Conservation (phyloP, 805 yeast genomes). For the Ogataea populi-albae region DNA sequence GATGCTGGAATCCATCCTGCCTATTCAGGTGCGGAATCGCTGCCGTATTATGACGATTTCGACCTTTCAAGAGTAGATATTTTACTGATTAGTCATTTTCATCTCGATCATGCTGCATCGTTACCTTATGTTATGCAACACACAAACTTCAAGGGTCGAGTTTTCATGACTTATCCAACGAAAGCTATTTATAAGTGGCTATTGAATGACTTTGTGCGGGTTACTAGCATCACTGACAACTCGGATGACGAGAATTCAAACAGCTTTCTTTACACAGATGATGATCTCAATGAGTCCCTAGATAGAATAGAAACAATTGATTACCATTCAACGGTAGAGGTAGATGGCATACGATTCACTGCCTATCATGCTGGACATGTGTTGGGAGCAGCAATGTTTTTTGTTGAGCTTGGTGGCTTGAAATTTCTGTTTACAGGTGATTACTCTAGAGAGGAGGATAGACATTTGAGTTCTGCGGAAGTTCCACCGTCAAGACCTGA, state of each 20-base stretch:
- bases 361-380: constrained; percentile 99
- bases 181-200: constrained; percentile 98
- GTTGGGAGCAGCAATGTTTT: constrained; percentile 96
- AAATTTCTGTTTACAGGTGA: constrained; percentile 93
- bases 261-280: constrained; percentile 72
- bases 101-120: constrained; percentile 96
- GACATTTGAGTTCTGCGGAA: constrained; percentile 94
- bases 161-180: constrained; percentile 98
- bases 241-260: constrained; percentile 42
- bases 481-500: constrained; percentile 88
- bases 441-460: constrained; percentile 91
- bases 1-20: constrained; percentile 99
- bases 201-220: constrained; percentile 88
- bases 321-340: constrained; percentile 92
- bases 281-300: constrained; percentile 82
- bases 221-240: constrained; percentile 58
- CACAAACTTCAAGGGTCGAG: constrained; percentile 91
- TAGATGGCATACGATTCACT: constrained; percentile 91
- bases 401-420: constrained; percentile 90
- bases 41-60: constrained; percentile 95
- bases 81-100: constrained; percentile 88
- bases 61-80: constrained; percentile 87
- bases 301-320: constrained; percentile 92
- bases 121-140: constrained; percentile 97
- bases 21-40: constrained; percentile 78